Conservation (phyloP, 2,329 filamentous ascomycete genomes). For the Calonectria pauciramosa region DNA sequence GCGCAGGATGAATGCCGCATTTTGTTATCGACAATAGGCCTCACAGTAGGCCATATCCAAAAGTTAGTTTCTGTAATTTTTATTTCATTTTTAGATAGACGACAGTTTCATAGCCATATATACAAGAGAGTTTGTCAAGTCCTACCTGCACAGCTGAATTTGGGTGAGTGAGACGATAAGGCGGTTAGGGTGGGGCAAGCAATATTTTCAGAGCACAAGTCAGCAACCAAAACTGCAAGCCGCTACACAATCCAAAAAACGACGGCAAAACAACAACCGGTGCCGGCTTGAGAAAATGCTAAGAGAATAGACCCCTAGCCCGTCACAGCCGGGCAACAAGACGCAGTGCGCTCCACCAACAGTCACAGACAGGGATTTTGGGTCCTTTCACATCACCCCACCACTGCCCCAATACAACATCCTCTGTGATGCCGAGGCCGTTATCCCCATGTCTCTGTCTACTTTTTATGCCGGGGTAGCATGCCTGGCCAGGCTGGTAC, state of each 20-base stretch:
- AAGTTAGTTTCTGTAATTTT: too few species aligned
- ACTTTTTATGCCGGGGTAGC: constrained; percentile 18
- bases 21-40: background rate
- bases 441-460: constrained; percentile 25
- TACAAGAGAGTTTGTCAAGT: background rate
- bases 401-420: background rate
- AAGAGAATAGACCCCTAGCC: background rate
- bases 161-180: background rate
- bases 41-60: background rate
- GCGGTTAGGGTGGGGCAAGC: background rate
- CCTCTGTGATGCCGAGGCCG: constrained; percentile 29
- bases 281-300: background rate
- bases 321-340: background rate
- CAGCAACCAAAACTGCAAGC: background rate
- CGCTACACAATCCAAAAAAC: background rate
- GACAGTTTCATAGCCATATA: background rate
- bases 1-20: background rate
- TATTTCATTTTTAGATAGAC: background rate
- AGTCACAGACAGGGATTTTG: background rate
- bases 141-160: background rate
- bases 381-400: background rate
- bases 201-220: constrained; percentile 3
- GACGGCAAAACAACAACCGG: background rate
- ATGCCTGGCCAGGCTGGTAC: background rate
- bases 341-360: background rate